Evolutionary conservation across 2,329 filamentous ascomycete species (phyloP).

Genomic region (Alternaria novae-zelandiae): DNA sequence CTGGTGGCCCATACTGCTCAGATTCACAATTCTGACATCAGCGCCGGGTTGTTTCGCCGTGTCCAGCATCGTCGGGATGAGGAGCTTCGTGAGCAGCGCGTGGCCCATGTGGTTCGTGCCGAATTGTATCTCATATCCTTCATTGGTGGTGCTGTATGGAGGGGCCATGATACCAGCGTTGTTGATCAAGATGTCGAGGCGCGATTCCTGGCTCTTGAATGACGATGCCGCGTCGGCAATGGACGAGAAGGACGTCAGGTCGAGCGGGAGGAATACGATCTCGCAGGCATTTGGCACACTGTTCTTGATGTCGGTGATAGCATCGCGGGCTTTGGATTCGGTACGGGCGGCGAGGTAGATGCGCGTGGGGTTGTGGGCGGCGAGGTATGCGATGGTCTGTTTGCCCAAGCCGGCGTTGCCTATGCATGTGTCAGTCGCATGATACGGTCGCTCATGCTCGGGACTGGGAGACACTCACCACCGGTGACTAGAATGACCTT

Average conservation of each 20-base stretch:
- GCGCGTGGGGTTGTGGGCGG: conserved; percentile 51
- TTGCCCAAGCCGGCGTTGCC: conserved; percentile 58
- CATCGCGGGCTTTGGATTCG: conserved; percentile 49
- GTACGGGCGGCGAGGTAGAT: conserved; percentile 58
- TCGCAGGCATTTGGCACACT: conserved; percentile 42
- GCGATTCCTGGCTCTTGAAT: conserved; percentile 45
- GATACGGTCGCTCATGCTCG: not conserved
- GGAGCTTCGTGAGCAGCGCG: conserved; percentile 55
- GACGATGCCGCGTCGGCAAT: conserved; percentile 45
- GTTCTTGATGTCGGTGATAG: conserved; percentile 50
- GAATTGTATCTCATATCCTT: conserved; percentile 60
- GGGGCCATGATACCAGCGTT: conserved; percentile 55
- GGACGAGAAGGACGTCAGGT: conserved; percentile 52
- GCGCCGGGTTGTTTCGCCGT: conserved; percentile 48
- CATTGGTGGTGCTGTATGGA: conserved; percentile 49
- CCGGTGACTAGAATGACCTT: conserved; percentile 47
- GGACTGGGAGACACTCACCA: conserved; percentile 26
- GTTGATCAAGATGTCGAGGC: conserved; percentile 55
- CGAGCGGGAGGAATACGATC: conserved; percentile 50
- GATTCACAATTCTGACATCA: conserved; percentile 56
- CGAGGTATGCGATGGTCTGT: conserved; percentile 53
- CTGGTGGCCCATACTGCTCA: conserved; percentile 44
- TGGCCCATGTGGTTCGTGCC: conserved; percentile 62
- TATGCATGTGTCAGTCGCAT: conserved; percentile 16
- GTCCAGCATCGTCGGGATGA: conserved; percentile 52